A percentile compares a stretch with the other conserved stretches of the same genome.
phyloP scores from a whole-genome alignment of 805 yeast genomes.

The Danielia reshetovae region DNA sequence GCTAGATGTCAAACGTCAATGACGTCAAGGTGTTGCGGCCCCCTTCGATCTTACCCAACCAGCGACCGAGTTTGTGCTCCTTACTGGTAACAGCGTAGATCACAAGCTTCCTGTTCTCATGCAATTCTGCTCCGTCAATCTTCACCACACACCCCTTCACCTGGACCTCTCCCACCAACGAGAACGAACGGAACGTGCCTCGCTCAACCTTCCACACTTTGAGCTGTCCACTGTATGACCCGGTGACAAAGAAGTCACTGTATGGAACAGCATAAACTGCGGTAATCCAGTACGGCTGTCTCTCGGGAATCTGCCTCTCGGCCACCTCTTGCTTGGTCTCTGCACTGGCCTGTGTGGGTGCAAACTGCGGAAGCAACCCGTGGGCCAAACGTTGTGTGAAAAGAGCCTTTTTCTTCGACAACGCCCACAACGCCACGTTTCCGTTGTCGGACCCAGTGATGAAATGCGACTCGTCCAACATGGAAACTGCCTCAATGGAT shows the following conservation, averaged over 20 bases:
- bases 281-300: slow-evolving; percentile 84
- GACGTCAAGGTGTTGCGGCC: slow-evolving; percentile 66
- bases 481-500: slow-evolving; percentile 80
- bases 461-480: slow-evolving; percentile 90
- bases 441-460: slow-evolving; percentile 97
- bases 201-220: slow-evolving; percentile 70
- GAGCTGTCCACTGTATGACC: slow-evolving; percentile 81
- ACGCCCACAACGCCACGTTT: slow-evolving; percentile 82
- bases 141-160: slow-evolving; percentile 69
- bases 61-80: slow-evolving; percentile 87
- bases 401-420: slow-evolving; percentile 84
- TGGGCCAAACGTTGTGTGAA: slow-evolving; percentile 69
- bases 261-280: slow-evolving; percentile 78
- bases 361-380: slow-evolving; percentile 55
- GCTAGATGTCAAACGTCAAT: slow-evolving; percentile 29
- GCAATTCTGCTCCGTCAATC: slow-evolving; percentile 53
- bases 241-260: slow-evolving; percentile 77
- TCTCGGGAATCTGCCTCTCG: slow-evolving; percentile 55
- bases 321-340: slow-evolving; percentile 53
- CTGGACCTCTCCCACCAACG: slow-evolving; percentile 49
- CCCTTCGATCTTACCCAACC: slow-evolving; percentile 62
- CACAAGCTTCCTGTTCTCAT: slow-evolving; percentile 45
- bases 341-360: slow-evolving; percentile 37
- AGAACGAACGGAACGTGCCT: slow-evolving; percentile 60
- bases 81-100: slow-evolving; percentile 66